Conservation (phyloP, 768 basidiomycete genomes). For the Amanita fuliginea region DNA sequence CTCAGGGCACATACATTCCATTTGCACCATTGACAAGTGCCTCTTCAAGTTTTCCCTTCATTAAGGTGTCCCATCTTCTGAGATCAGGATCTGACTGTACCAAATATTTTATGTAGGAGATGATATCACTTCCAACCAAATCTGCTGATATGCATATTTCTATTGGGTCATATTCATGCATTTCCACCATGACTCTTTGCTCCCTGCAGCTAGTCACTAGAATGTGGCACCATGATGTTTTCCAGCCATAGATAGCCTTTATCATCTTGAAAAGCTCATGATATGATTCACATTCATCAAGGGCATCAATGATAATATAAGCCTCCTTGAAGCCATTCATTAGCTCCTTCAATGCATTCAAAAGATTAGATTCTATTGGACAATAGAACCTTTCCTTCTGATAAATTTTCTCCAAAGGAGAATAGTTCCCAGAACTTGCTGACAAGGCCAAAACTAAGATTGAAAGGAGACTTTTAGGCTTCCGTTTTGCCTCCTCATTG, state of each 20-base stretch:
- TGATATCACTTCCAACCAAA: background rate
- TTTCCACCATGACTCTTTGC: background rate
- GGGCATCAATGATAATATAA: background rate
- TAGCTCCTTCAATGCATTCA: background rate
- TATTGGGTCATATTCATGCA: background rate
- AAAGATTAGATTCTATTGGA: background rate
- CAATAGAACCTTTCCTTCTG: background rate
- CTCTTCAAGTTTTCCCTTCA: background rate
- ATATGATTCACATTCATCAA: no score
- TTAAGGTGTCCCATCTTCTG: background rate
- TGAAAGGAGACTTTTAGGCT: background rate
- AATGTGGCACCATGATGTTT: background rate
- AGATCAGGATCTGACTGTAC: background rate
- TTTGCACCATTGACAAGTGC: background rate
- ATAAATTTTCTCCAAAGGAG: background rate
- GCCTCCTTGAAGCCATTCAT: background rate
- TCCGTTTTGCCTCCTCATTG: background rate
- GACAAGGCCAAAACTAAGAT: no score
- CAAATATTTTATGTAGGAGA: background rate
- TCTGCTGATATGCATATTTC: background rate
- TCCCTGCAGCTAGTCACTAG: background rate
- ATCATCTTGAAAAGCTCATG: background rate
- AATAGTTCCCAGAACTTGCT: background rate
- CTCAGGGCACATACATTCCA: background rate
- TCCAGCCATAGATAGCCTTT: background rate